These are phyloP conservation scores for Daldinia grandis DNA, from an alignment of 495 filamentous ascomycete species.

Conservation along the genomic window DNA sequence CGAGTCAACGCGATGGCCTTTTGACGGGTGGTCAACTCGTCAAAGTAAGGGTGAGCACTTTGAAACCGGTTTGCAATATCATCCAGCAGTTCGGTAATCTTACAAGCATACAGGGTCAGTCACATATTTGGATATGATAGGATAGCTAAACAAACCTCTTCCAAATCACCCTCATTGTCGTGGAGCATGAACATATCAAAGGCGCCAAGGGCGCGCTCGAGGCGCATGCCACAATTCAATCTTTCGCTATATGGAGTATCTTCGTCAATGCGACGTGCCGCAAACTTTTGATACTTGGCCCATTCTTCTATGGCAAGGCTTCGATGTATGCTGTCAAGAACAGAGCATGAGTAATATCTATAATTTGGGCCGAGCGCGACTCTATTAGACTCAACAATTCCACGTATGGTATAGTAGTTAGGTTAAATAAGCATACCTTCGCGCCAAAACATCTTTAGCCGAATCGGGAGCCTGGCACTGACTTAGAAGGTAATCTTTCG, in stretches of 20 bases:
- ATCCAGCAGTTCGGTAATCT: conserved; percentile 72
- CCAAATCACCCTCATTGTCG: conserved; percentile 72
- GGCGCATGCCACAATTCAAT: conserved; percentile 52
- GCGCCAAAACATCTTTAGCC: conserved; percentile 78
- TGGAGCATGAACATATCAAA: conserved; percentile 89
- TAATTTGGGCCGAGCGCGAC: conserved; percentile 9
- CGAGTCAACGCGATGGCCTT: conserved; percentile 72
- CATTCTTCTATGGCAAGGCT: conserved; percentile 79
- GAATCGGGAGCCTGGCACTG: conserved; percentile 67
- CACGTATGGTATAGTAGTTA: background rate
- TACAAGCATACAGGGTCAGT: conserved; percentile 20
- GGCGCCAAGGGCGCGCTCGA: conserved; percentile 79
- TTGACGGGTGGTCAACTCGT: conserved; percentile 63
- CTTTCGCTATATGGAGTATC: conserved; percentile 36
- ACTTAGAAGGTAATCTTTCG: conserved; percentile 80
- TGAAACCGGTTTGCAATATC: conserved; percentile 64
- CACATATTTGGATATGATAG: background rate
- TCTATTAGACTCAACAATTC: conserved; percentile 9
- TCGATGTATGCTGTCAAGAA: conserved; percentile 82
- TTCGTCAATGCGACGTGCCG: conserved; percentile 57
- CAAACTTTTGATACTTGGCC: conserved; percentile 58
- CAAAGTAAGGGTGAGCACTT: conserved; percentile 57
- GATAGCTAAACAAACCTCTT: conserved; percentile 64
- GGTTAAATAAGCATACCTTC: conserved; percentile 64
- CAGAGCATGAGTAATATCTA: conserved; percentile 77